Conservation (phyloP, 169 alveolate genomes). For the Besnoitia besnoiti region DNA sequence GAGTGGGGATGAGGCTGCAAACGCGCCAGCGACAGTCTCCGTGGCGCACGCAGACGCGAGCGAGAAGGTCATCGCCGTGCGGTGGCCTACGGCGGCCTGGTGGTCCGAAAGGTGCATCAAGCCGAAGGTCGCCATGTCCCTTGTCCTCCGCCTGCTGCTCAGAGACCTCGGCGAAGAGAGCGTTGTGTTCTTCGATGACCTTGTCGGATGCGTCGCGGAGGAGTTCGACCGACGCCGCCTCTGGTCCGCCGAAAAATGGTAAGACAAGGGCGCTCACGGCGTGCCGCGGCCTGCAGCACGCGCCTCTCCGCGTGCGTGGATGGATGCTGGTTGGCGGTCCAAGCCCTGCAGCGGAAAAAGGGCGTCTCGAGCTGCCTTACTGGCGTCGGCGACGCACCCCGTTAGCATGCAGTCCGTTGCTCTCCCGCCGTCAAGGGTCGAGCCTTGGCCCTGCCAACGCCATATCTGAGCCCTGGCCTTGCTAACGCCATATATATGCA, state of each 20-base stretch:
- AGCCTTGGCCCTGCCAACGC: too few relatives aligned
- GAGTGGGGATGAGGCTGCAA: background rate
- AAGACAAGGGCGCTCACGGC: background rate
- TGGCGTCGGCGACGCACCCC: too few relatives aligned
- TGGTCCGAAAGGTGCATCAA: slow-evolving; percentile 49
- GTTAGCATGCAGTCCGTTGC: too few relatives aligned
- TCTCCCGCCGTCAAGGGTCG: too few relatives aligned
- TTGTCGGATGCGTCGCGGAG: slow-evolving; percentile 79
- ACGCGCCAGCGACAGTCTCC: background rate
- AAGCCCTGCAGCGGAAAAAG: too few relatives aligned
- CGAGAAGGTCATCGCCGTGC: background rate
- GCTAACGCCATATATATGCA: too few relatives aligned
- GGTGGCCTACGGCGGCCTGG: slow-evolving; percentile 22
- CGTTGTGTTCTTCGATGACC: slow-evolving; percentile 80
- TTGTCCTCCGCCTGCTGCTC: slow-evolving; percentile 48
- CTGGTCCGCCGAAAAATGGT: slow-evolving; percentile 75
- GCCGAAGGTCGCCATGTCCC: slow-evolving; percentile 47
- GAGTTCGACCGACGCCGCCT: slow-evolving; percentile 70
- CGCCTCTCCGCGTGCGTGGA: background rate
- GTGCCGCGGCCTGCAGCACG: background rate
- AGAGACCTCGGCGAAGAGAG: slow-evolving; percentile 43
- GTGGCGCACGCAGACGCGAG: background rate
- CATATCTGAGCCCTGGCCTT: too few relatives aligned
- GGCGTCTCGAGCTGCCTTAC: too few relatives aligned
- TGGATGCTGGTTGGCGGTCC: too few relatives aligned